Conservation (phyloP, 2,329 filamentous ascomycete genomes). For the Aspergillus arachidicola region DNA sequence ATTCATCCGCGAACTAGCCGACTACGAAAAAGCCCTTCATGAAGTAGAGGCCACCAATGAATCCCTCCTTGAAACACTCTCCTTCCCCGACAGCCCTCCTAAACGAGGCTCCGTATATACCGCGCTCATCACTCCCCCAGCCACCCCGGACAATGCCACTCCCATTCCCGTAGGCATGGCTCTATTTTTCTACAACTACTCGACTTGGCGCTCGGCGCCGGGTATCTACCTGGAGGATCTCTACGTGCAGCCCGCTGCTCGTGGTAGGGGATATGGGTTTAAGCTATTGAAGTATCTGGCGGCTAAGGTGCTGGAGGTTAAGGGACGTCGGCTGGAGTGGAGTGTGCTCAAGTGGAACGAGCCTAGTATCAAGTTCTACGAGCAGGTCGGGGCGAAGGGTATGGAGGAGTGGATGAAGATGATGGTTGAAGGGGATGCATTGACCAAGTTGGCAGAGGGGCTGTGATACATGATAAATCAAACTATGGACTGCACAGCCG, state of each 20-base stretch:
- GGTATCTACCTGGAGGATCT: conserved; percentile 94
- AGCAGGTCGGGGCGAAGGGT: conserved; percentile 46
- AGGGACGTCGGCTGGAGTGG: conserved; percentile 83
- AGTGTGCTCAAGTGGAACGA: conserved; percentile 90
- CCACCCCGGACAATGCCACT: conserved; percentile 42
- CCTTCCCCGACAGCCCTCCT: conserved; percentile 64
- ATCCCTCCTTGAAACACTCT: conserved; percentile 72
- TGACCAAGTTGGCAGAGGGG: conserved; percentile 44
- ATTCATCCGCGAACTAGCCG: conserved; percentile 82
- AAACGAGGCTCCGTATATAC: conserved; percentile 70
- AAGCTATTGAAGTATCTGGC: conserved; percentile 74
- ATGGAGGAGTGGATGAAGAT: conserved; percentile 55
- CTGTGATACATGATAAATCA: conserved; percentile 1
- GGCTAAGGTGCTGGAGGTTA: conserved; percentile 72
- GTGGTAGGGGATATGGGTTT: conserved; percentile 80
- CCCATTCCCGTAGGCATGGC: conserved; percentile 71
- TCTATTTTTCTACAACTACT: conserved; percentile 94
- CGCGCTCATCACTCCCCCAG: conserved; percentile 63
- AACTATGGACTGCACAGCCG: not conserved
- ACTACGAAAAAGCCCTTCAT: conserved; percentile 78
- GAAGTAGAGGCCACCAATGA: conserved; percentile 77
- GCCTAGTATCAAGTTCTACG: conserved; percentile 85
- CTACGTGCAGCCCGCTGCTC: conserved; percentile 72
- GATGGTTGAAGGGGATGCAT: conserved; percentile 51
- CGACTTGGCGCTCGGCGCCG: conserved; percentile 83